Evolutionary conservation across 768 basidiomycete genomes (phyloP).

Genomic region (Podaxis rugospora): DNA sequence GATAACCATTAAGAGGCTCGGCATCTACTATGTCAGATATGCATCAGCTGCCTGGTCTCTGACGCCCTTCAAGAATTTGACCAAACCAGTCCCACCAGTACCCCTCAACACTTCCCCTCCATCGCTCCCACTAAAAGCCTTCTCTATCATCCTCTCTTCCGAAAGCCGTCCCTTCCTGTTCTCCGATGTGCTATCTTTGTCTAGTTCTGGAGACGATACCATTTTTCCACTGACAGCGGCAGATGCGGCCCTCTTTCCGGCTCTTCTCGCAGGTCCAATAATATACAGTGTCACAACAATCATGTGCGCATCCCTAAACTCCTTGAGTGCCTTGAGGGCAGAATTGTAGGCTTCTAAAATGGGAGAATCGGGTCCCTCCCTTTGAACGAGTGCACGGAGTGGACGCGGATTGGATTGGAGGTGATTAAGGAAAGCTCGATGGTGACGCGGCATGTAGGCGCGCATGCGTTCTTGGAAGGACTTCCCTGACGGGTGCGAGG

Average conservation of each 20-base stretch:
- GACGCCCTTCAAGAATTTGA: constrained; percentile 70
- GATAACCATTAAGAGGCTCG: neutral
- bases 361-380: constrained; percentile 16
- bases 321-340: constrained; percentile 61
- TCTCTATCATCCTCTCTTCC: neutral
- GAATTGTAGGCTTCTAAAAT: constrained; percentile 57
- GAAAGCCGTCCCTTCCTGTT: constrained; percentile 17
- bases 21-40: neutral
- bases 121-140: constrained; percentile 16
- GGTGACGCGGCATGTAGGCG: constrained; percentile 78
- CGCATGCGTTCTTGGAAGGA: constrained; percentile 72
- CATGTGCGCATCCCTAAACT: constrained; percentile 75
- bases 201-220: neutral
- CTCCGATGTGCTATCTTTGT: neutral
- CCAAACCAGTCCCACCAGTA: constrained; percentile 76
- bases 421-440: constrained; percentile 73
- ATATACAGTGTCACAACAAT: constrained; percentile 73
- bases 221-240: neutral
- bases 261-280: constrained; percentile 56
- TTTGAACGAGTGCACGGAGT: constrained; percentile 49
- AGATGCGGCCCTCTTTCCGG: constrained; percentile 11
- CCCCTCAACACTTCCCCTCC: constrained; percentile 42
- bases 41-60: constrained; percentile 51
- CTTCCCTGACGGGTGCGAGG: constrained; percentile 15
- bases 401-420: constrained; percentile 56